Conservation (phyloP, 2,329 filamentous ascomycete species). For the Cordyceps javanica region DNA sequence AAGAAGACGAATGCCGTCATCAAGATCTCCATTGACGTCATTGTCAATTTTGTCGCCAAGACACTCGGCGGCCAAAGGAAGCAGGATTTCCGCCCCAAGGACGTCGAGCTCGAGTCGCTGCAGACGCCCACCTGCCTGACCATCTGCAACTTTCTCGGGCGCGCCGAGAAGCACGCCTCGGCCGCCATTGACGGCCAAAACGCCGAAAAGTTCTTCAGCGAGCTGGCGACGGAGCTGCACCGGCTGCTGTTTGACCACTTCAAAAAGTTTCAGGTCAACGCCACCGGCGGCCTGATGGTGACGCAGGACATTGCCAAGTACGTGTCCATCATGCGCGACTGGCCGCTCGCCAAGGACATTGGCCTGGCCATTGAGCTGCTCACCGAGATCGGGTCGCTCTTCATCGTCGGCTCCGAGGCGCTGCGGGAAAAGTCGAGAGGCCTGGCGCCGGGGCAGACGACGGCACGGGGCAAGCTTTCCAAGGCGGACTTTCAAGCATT, state of each 20-base stretch:
- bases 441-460: conserved; percentile 37
- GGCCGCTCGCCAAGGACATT: conserved; percentile 66
- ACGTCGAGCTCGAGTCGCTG: conserved; percentile 71
- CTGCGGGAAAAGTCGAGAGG: conserved; percentile 63
- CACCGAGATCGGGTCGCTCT: conserved; percentile 89
- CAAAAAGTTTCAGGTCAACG: conserved; percentile 88
- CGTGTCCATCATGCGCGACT: conserved; percentile 75
- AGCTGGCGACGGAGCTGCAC: conserved; percentile 75
- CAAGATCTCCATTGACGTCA: conserved; percentile 56
- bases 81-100: conserved; percentile 81
- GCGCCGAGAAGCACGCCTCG: conserved; percentile 55
- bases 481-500: conserved; percentile 76
- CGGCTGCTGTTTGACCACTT: conserved; percentile 83
- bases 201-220: conserved; percentile 72
- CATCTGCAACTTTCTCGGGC: conserved; percentile 73
- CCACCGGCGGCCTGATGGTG: conserved; percentile 89
- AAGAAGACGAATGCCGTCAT: conserved; percentile 66
- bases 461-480: conserved; percentile 47
- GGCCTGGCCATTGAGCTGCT: conserved; percentile 73
- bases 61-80: conserved; percentile 75
- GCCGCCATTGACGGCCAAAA: conserved; percentile 78
- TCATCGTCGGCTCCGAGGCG: conserved; percentile 83
- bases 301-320: conserved; percentile 96
- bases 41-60: conserved; percentile 68
- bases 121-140: conserved; percentile 81